Base-by-base conservation (phyloP, 768 basidiomycete species). In the Tubosaeta sp. region DNA sequence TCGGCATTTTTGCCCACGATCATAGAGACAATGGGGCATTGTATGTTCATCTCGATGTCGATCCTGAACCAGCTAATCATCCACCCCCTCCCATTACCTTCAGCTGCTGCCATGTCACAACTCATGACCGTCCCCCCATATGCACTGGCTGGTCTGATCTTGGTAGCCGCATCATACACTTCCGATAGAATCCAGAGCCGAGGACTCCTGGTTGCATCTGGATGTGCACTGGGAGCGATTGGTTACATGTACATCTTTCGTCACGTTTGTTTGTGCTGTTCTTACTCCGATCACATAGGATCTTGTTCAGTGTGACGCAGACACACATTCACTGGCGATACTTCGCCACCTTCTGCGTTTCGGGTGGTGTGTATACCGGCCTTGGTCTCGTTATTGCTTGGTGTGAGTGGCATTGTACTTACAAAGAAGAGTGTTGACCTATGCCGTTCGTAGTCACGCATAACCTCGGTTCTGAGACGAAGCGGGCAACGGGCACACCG, bases 1-100 rank as follows among this genome's bases (percentile, higher is more conserved):
- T 74, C 75, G 3, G 77, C 80, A 1, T 82, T 82, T 65, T 64
- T 82, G 19, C 80, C 80, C 2, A 81, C 79, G 0, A 80, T 82
- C 58, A 78, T 82, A 26, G 71, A 67, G 53, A 79, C 76, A 0
- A 76, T 79, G 62, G 77, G 75, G 6, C 71, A 70, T 59, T 72
- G 77, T 79, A 58, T 27, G 74, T 58, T 43, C 37, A 2, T 29
- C 17, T 12, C n/a, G 0, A 3, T 5, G 7, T 16, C n/a, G 9
- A 32, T 19, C 42, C 16, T 12, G 10, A 26, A 19, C 4, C n/a
- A n/a, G 22, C 27, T 5, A 14, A 17, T 34, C 51, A 34, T 56
- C 19, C 14, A 7, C 19, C 29, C 32, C 64, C 6, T 8, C 29
- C 16, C 12, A 19, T 17, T 34, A 7, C 50, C 45, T 19, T 11